Evolutionary conservation across 2,329 filamentous ascomycete genomes (phyloP).

Genomic region (Fusarium sp.): DNA sequence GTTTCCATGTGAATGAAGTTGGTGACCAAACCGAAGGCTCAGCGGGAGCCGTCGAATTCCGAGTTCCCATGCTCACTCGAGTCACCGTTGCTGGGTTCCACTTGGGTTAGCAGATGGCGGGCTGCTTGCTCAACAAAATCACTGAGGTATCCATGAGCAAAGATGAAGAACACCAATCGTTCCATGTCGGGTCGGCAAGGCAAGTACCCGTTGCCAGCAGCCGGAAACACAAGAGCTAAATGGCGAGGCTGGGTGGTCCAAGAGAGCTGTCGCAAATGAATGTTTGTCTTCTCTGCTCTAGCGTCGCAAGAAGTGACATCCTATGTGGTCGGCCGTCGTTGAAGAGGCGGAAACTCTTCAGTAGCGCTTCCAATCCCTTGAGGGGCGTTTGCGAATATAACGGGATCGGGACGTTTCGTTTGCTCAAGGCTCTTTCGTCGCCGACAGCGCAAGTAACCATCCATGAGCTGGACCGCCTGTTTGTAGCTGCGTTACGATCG

Average conservation of each 20-base stretch:
- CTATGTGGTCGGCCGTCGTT: neutral
- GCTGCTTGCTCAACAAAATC: slow-evolving; percentile 9
- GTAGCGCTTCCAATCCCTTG: neutral
- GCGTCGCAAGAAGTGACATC: neutral
- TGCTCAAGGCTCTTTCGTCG: neutral
- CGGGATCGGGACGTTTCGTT: neutral
- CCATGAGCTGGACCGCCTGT: neutral
- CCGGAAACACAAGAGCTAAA: neutral
- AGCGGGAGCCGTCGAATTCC: slow-evolving; percentile 15
- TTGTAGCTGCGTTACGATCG: neutral
- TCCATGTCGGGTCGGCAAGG: slow-evolving; percentile 17
- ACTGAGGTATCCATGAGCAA: neutral
- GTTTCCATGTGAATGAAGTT: slow-evolving; percentile 20
- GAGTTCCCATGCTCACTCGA: slow-evolving; percentile 23
- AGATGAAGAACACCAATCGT: slow-evolving; percentile 12
- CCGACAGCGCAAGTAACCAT: neutral
- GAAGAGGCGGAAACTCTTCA: neutral
- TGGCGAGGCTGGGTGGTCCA: neutral
- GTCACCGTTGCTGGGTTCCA: slow-evolving; percentile 24
- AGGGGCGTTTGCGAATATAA: neutral
- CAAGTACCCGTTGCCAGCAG: slow-evolving; percentile 25
- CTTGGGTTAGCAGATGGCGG: slow-evolving; percentile 3
- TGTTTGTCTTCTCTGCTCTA: neutral
- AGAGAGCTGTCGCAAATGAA: neutral
- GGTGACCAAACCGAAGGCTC: slow-evolving; percentile 9